These are phyloP conservation scores for Rhodotorula graminis DNA, from an alignment of 768 basidiomycete genomes.

Conservation along the genomic window DNA sequence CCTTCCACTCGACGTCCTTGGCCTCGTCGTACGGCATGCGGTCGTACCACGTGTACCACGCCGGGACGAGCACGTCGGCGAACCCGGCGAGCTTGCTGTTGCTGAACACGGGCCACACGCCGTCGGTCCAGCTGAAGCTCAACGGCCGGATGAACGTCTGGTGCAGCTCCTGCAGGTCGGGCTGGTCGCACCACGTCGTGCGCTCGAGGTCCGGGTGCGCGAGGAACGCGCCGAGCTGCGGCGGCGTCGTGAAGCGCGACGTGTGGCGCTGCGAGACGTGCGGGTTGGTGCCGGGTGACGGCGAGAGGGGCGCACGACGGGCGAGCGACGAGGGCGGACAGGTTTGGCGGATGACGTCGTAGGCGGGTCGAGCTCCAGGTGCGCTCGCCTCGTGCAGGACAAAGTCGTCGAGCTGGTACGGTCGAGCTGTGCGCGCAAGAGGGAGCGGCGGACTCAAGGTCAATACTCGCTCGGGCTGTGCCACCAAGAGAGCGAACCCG, in stretches of 20 bases:
- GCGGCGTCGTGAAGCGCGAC: constrained; percentile 1
- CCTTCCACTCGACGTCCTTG: constrained; percentile 19
- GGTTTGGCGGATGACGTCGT: background rate
- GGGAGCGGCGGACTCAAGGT: too few relatives aligned
- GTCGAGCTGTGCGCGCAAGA: background rate
- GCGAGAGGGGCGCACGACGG: background rate
- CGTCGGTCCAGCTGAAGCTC: constrained; percentile 2
- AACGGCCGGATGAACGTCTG: constrained; percentile 12
- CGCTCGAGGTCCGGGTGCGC: background rate
- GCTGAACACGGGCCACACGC: constrained; percentile 8
- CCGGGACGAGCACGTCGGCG: constrained; percentile 16
- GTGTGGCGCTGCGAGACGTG: constrained; percentile 5
- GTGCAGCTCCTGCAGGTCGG: constrained; percentile 22
- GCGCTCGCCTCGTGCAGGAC: background rate
- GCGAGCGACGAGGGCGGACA: constrained; percentile 9
- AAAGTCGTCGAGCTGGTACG: background rate
- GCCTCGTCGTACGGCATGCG: constrained; percentile 1
- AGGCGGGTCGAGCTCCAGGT: background rate
- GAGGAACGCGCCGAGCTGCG: background rate
- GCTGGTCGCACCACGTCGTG: constrained; percentile 24
- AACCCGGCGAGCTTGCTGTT: constrained; percentile 17
- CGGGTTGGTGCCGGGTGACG: background rate
- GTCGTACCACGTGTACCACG: constrained; percentile 20
- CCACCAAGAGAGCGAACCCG: background rate
- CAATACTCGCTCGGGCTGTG: background rate